A percentile compares a stretch with the other conserved stretches of the same genome.
phyloP scores from a whole-genome alignment of 2,329 filamentous ascomycete species.

The Cytospora piceae region DNA sequence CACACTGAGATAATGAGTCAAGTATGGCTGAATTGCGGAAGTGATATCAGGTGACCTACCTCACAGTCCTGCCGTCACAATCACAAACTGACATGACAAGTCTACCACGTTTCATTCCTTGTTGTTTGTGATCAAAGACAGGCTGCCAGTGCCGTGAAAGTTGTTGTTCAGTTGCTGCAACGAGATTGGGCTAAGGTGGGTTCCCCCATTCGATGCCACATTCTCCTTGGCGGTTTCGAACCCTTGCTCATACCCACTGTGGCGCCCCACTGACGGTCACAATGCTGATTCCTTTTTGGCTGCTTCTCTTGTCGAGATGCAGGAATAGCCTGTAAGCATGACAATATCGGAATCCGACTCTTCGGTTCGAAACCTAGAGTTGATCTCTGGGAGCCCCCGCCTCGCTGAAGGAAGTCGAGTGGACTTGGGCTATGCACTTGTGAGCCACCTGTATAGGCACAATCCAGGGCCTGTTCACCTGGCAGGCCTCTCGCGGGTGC shows the following conservation, averaged over 20 bases:
- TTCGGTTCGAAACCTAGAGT: background rate
- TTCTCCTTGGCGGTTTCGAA: slow-evolving; percentile 19
- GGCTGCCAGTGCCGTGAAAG: background rate
- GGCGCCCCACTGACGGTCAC: slow-evolving; percentile 14
- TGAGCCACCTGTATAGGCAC: background rate
- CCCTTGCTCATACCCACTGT: slow-evolving; percentile 16
- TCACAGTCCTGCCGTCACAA: background rate
- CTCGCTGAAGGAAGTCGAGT: background rate
- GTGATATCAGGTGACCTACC: background rate
- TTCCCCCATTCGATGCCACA: background rate
- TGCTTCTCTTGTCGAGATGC: background rate
- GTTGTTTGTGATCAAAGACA: background rate
- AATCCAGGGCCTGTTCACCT: background rate
- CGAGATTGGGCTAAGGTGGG: background rate
- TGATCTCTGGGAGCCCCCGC: too few relatives aligned
- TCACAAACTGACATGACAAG: background rate
- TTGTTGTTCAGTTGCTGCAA: too few relatives aligned
- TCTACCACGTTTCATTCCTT: background rate
- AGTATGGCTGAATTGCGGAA: too few relatives aligned
- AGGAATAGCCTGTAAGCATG: background rate
- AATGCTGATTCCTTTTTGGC: background rate
- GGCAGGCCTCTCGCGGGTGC: slow-evolving; percentile 4
- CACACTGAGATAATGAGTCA: too few relatives aligned
- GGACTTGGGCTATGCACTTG: background rate
- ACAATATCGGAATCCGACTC: too few relatives aligned